Evolutionary conservation across 176 grass and related monocot species (phyloP), one percentile per base, ranked within the genome.

Genomic region (Zoysia japonica): DNA sequence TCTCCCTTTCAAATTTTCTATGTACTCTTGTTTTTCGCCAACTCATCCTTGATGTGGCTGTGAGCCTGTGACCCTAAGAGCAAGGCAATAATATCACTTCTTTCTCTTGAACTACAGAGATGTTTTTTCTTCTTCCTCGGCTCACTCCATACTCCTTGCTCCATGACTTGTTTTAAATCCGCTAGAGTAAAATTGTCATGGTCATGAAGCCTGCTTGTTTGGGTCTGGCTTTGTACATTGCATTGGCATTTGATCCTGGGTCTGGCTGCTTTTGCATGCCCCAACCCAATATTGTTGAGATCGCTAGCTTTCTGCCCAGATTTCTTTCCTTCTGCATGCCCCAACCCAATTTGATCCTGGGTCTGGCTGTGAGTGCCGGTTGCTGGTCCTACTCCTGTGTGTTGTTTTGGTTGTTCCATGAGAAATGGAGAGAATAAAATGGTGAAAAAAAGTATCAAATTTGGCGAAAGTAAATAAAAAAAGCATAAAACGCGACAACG

Each of bases 71-170:
- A 79, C 61, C 68, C 80, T 71, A 88, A 71, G 77, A 80, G 87
- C 82, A 84, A 84, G 71, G 70, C 55, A 85, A 85, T 89, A 85
- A 84, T 76, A 37, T 0, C 12, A 77, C 57, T 15, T 38, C 63
- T 50, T 47, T 10, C 60, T 79, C 60, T 79, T 85, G 83, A 48
- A 85, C 68, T 48, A 66, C 68, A 85, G 19, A 84, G 51, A 75
- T 48, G 47, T 28, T 28, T 44, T 46, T 28, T 8, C 11, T 15
- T 2, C 14, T 38, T 28, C 28, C 28, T 17, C 1, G 9, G 9
- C 55, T 15, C 47, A 47, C 64, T 56, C 28, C 28, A 28, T 28
- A 28, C 28, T 28, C 28, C 28, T 28, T 28, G 28, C 28, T 28
- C 46, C 81, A 56, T 88, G 76, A 76, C 76, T 75, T 76, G 54